A percentile compares a stretch with the other conserved stretches of the same genome.
phyloP scores from a whole-genome alignment of 257 asterid species.

The Gentiana macrophylla region DNA sequence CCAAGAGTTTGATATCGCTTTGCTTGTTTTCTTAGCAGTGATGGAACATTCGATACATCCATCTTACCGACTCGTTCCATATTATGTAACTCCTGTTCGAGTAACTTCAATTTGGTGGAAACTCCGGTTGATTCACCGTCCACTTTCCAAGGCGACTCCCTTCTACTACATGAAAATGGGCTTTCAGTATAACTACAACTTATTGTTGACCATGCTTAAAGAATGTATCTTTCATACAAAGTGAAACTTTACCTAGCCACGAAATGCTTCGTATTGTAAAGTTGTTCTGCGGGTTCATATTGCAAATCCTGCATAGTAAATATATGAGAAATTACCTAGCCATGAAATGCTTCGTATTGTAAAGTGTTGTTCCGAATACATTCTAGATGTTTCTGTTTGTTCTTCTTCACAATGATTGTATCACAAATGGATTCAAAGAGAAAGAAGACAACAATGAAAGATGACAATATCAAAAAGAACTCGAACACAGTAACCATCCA shows the following conservation, averaged over 20 bases:
- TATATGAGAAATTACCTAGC: conserved; percentile 9
- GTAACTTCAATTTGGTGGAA: conserved; percentile 65
- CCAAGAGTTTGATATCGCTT: conserved; percentile 90
- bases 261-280: conserved; percentile 64
- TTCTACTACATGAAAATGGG: conserved; percentile 33
- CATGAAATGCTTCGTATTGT: too few species aligned
- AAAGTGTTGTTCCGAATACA: too few species aligned
- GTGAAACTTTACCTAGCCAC: conserved; percentile 53
- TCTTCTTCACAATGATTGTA: neutral
- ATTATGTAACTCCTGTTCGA: conserved; percentile 82
- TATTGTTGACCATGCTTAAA: neutral
- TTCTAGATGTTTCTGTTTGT: too few species aligned
- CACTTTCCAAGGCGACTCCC: conserved; percentile 97
- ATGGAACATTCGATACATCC: conserved; percentile 63
- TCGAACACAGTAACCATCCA: conserved; percentile 19
- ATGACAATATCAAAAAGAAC: conserved; percentile 4
- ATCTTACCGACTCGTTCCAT: conserved; percentile 62
- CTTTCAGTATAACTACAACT: conserved; percentile 9
- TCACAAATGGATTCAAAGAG: conserved; percentile 4
- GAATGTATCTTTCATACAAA: conserved; percentile 2
- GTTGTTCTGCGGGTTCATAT: conserved; percentile 53
- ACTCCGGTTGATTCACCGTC: conserved; percentile 79
- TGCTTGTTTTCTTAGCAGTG: conserved; percentile 75
- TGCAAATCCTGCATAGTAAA: conserved; percentile 55
- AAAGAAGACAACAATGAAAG: conserved; percentile 5